Conservation (phyloP, 2,329 filamentous ascomycete species). For the Alternaria longipes region DNA sequence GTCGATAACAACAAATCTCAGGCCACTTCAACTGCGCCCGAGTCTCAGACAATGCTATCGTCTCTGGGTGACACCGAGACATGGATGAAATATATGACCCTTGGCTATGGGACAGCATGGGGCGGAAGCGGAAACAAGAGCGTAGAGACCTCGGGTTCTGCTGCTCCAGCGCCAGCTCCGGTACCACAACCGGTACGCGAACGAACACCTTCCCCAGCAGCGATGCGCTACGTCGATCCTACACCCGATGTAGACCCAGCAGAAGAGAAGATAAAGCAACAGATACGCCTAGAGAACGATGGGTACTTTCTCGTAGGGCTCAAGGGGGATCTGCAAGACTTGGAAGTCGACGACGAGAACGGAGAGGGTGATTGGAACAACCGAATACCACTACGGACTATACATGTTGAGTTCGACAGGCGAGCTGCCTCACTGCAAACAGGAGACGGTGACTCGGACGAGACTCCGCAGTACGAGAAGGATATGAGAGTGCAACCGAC, state of each 20-base stretch:
- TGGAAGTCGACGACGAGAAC: conserved; percentile 56
- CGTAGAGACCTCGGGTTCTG: background rate
- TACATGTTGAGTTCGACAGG: conserved; percentile 70
- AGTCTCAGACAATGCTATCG: conserved; percentile 40
- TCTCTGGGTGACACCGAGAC: conserved; percentile 57
- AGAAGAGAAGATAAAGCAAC: conserved; percentile 69
- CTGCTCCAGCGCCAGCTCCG: conserved; percentile 1
- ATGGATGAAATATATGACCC: conserved; percentile 61
- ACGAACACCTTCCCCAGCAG: conserved; percentile 31
- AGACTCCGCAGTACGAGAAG: conserved; percentile 32
- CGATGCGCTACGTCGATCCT: conserved; percentile 50
- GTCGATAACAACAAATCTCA: conserved; percentile 35
- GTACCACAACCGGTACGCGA: conserved; percentile 1
- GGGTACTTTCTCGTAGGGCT: conserved; percentile 74
- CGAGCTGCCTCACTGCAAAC: conserved; percentile 41
- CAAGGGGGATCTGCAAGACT: conserved; percentile 68
- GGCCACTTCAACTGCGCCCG: conserved; percentile 25
- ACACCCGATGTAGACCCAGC: conserved; percentile 57
- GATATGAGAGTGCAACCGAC: conserved; percentile 21
- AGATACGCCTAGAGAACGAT: conserved; percentile 55
- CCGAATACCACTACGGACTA: conserved; percentile 69
- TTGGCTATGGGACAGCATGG: conserved; percentile 57
- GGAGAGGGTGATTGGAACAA: conserved; percentile 50
- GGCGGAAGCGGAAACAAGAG: conserved; percentile 43
- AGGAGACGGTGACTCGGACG: conserved; percentile 29